Base-by-base conservation (phyloP, 2,329 filamentous ascomycete species). In the Hymenoscyphus salicellus region DNA sequence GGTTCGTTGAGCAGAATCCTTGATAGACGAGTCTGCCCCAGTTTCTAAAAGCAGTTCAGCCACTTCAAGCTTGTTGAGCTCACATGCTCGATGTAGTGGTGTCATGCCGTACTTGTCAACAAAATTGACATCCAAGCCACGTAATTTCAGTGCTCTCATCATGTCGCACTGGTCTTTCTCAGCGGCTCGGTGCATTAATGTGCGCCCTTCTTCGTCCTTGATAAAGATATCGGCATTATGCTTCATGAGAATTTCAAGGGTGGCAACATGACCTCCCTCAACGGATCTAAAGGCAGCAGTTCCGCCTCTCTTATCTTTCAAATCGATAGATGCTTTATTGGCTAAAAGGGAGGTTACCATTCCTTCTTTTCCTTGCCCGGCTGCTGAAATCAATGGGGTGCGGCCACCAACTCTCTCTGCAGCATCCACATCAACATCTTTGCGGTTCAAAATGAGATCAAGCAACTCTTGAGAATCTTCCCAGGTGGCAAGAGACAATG, bases 81-180 rank as follows among this genome's bases (percentile, higher is more conserved):
- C 56, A 49, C 68, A 68, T 23, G 66, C 66, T 16, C 55, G 46
- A 36, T 70, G 68, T 8, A 70, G 36, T 17, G 66, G 66, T 6
- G 65, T 67, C 68, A 70, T 68, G 20, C 63, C 65, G 46, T 60
- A 56, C 4, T 58, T 36, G 55, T 68, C 67, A 16, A 32, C 57
- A 36, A 52, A 16, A 46, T 66, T 63, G 1, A 64, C 23, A 2
- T 33, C 10, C 23, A 59, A 20, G 14, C 16, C 17, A 23, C 57
- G 60, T 7, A 33, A 41, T 16, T 61, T 36, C 11, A 70, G 41
- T 16, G 62, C 10, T 17, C 60, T n/a, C 5, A 70, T 55, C 6
- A 66, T 61, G 2, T 55, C 17, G 3, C 41, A 11, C 8, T 65
- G 49, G 0, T 62, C 62, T 14, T 55, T 38, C 46, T 65, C 65